phyloP scores from a whole-genome alignment of 306 rosid species.

The Casuarina glauca region DNA sequence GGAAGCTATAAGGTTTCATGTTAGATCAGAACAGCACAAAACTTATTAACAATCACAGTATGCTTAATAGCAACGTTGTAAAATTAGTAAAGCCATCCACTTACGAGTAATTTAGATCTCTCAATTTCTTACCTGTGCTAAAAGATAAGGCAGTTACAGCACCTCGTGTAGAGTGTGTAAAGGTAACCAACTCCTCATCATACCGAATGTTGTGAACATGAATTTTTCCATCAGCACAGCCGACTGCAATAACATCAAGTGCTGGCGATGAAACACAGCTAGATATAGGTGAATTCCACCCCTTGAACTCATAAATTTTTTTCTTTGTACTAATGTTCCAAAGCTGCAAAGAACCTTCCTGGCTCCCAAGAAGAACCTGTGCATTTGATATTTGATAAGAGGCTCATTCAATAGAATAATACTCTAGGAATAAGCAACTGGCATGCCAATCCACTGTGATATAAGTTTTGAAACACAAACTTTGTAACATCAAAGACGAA shows the following conservation, averaged over 20 bases:
- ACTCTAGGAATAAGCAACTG: constrained; percentile 5
- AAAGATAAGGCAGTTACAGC: constrained; percentile 92
- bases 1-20: background rate
- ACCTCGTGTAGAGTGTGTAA: constrained; percentile 87
- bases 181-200: constrained; percentile 75
- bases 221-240: constrained; percentile 85
- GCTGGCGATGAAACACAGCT: constrained; percentile 91
- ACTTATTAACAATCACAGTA: background rate
- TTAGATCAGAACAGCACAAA: background rate
- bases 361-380: constrained; percentile 87
- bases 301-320: constrained; percentile 77
- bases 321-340: constrained; percentile 91
- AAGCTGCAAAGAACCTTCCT: constrained; percentile 83
- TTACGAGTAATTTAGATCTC: background rate
- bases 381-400: constrained; percentile 23
- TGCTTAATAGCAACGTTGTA: background rate
- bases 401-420: constrained; percentile 8
- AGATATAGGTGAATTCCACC: constrained; percentile 79
- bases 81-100: background rate
- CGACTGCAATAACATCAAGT: constrained; percentile 84
- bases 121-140: constrained; percentile 59
- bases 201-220: constrained; percentile 77
- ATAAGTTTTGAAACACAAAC: constrained; percentile 1
- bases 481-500: constrained; percentile 7
- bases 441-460: constrained; percentile 2